These are phyloP conservation scores for Cinnamomum chago DNA, from an alignment of 164 flowering plant species.

Conservation along the genomic window DNA sequence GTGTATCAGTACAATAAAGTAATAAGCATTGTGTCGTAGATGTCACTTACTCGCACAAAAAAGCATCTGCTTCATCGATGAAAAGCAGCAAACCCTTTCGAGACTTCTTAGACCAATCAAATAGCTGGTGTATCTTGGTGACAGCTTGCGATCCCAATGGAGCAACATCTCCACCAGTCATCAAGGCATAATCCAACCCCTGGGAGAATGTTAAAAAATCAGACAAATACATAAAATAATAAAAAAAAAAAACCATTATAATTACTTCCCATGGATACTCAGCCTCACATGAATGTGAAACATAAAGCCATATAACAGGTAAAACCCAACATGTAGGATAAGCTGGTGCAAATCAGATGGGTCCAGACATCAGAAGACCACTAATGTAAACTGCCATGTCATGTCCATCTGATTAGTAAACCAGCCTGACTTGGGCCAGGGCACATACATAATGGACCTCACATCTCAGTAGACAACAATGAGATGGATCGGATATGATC, in stretches of 20 bases:
- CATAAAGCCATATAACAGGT: no score
- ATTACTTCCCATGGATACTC: background rate
- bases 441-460: background rate
- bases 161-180: conserved; percentile 99
- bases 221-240: no score
- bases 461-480: background rate
- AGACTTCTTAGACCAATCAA: conserved; percentile 95
- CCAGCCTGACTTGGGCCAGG: background rate
- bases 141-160: conserved; percentile 97
- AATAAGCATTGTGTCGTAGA: background rate
- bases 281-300: background rate
- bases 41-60: conserved; percentile 89
- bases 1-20: background rate
- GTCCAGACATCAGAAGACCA: background rate
- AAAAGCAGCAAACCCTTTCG: conserved; percentile 78
- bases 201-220: conserved; percentile 13
- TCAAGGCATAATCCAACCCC: conserved; percentile 99
- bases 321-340: background rate
- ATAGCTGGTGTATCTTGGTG: conserved; percentile 92
- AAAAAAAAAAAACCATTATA: no score
- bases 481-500: background rate
- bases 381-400: background rate
- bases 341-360: background rate
- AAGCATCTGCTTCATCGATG: conserved; percentile 99
- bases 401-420: background rate